Evolutionary conservation across 768 basidiomycete genomes (phyloP), one percentile per base, ranked within the genome.

Genomic region (Fomitopsis pulvina): DNA sequence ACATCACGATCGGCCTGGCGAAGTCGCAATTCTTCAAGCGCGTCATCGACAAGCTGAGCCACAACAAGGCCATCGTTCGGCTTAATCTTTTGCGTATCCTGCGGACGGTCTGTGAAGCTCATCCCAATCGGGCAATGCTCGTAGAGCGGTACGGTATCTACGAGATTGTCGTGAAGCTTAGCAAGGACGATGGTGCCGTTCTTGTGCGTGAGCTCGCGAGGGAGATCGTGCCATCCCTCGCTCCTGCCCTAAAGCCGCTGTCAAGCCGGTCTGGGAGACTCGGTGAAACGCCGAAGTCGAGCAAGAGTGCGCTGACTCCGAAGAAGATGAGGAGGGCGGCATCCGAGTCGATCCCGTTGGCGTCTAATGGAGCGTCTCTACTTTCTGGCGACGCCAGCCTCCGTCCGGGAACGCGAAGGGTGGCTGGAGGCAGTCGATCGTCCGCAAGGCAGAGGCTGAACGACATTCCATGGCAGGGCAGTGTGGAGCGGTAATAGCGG

Each of bases 21-120:
- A 85, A 83, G 53, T 78, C 91, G 3, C 74, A 83, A 22, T 92
- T 99, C 70, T 89, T 95, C 77, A 81, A 81, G 55, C 85, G 92
- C 10, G 79, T 96, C 52, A 79, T 92, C 53, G 93, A 96, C 53
- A 76, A 89, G 24, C 76, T 98, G 3, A 75, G 68, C 58, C 71
- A 82, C 73, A 72, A 75, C 68, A 92, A 90, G 57, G 87, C 96
- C 1, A 86, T 95, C 47, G 88, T 96, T 11, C 83, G 92, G 41
- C 80, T 97, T 32, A 95, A 92, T 64, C 72, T 99, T 27, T 74
- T 99, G 49, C 81, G 90, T 41, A 81, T 98, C 51, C 73, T 95
- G 39, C 79, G 84, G 51, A 77, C 85, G 0, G 83, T 94, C 2
- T 94, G 90, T 66, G 95, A 99, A 54, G 83, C 84, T 7, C 89